A percentile compares a stretch with the other conserved stretches of the same genome.
Evolutionary conservation across 495 filamentous ascomycete genomes (phyloP).

Genomic region (Xylaria acuta): DNA sequence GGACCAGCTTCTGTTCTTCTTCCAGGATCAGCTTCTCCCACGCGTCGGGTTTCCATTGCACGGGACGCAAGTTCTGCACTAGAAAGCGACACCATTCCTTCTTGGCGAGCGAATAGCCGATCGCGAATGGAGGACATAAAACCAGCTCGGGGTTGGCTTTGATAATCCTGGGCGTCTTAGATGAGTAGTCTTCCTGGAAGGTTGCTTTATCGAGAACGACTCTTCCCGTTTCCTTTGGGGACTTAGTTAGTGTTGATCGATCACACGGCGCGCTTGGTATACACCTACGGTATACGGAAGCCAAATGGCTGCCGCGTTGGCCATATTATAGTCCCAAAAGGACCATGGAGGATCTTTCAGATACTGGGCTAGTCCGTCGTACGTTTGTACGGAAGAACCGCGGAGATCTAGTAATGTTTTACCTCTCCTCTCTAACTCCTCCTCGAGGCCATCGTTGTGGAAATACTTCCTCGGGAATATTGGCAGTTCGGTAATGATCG

Average conservation of each 20-base stretch:
- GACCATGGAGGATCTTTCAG: constrained; percentile 38
- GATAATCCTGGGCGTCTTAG: constrained; percentile 24
- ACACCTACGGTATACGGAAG: constrained; percentile 29
- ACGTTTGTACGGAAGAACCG: constrained; percentile 34
- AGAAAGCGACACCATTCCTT: constrained; percentile 84
- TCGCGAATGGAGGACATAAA: constrained; percentile 59
- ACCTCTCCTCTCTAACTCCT: background rate
- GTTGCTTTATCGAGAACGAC: constrained; percentile 46
- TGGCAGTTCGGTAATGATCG: background rate
- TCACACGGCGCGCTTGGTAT: background rate
- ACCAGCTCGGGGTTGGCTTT: constrained; percentile 34
- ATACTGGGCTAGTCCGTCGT: constrained; percentile 38
- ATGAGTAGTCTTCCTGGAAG: constrained; percentile 43
- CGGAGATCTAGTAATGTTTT: constrained; percentile 1
- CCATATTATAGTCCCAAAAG: constrained; percentile 36
- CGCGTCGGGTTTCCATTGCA: constrained; percentile 76
- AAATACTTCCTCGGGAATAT: constrained; percentile 9
- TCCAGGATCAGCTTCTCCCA: constrained; percentile 77
- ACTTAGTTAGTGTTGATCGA: constrained; percentile 22
- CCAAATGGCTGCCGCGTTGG: constrained; percentile 32
- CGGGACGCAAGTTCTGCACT: constrained; percentile 73
- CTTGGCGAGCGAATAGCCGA: constrained; percentile 81
- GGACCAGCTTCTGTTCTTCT: constrained; percentile 75
- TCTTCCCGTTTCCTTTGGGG: constrained; percentile 38
- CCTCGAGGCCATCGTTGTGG: background rate